Base-by-base conservation (phyloP, 495 filamentous ascomycete species). In the Penicillium pulvis region DNA sequence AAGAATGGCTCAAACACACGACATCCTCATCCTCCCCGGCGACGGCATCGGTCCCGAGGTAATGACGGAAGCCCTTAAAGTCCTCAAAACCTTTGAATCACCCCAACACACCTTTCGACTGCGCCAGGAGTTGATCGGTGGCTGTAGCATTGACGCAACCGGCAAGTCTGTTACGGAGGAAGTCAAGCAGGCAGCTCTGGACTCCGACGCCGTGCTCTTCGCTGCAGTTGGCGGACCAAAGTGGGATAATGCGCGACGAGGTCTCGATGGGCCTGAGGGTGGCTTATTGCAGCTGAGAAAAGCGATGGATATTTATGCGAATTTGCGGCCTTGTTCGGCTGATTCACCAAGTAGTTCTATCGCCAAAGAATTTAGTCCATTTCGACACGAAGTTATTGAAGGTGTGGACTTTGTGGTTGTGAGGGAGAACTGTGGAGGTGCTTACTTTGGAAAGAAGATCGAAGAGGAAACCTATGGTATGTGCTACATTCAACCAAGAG, bases 11-110 rank as follows among this genome's bases (percentile, higher is more conserved):
- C 52, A 70, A 64, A 65, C 49, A 14, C 75, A 73, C 71, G 80
- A 75, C 8, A 79, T 84, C 64, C 80, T 83, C 48, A 59, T 81
- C 52, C 76, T 84, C 19, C 78, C 79, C 4, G 81, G 80, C 59
- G 81, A 84, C 57, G 78, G 80, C 52, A 79, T 84, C 63, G 81
- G 81, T 33, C 81, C 81, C 0, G 81, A 84, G 60, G 74, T 84
- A 39, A 82, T 82, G 68, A 52, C 70, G 39, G 80, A 83, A 64
- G 81, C 80, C 41, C 65, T 78, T 47, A 81, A 81, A 61, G 73
- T 84, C 26, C 78, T 84, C 12, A 62, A 76, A 58, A 70, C 71
- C 45, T 75, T 82, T 60, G 75, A 77, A 60, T 67, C 64, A n/a
- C 51, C 69, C 2, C 41, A 66, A 4, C 65, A 64, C 48, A 69